phyloP scores from a whole-genome alignment of 2,329 filamentous ascomycete genomes.

The Drechslerella stenobrocha region DNA sequence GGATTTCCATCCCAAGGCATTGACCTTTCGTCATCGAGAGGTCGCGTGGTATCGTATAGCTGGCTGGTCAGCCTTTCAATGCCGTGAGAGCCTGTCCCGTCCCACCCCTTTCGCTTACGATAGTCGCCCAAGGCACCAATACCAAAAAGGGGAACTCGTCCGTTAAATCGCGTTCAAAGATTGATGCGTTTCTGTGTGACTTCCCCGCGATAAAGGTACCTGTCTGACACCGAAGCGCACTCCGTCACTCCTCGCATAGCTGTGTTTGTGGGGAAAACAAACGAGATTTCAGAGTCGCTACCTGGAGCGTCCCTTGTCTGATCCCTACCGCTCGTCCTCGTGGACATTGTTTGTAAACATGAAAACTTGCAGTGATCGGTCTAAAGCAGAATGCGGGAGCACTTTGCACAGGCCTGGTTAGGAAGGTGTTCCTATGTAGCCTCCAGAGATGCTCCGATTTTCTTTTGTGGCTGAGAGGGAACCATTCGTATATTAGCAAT shows the following conservation, averaged over 20 bases:
- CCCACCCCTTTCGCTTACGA: constrained; percentile 23
- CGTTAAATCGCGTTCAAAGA: neutral
- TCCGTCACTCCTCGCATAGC: no score
- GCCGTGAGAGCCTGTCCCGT: constrained; percentile 29
- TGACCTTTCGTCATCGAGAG: constrained; percentile 25
- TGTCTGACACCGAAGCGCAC: constrained; percentile 14
- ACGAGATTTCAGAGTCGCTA: neutral
- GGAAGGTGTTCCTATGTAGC: constrained; percentile 28
- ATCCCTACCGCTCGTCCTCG: constrained; percentile 36
- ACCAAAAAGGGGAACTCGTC: constrained; percentile 41
- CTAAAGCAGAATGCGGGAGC: constrained; percentile 17
- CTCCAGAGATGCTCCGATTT: neutral
- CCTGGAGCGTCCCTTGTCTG: constrained; percentile 15
- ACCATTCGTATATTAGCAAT: neutral
- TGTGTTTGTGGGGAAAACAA: neutral
- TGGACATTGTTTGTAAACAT: constrained; percentile 24
- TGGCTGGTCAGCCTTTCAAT: constrained; percentile 1
- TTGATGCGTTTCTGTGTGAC: neutral
- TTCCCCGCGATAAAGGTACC: constrained; percentile 32
- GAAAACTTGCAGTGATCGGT: constrained; percentile 21
- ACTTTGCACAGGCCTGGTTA: constrained; percentile 16
- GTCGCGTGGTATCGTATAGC: constrained; percentile 35
- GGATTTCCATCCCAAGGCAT: constrained; percentile 30
- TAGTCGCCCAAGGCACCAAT: constrained; percentile 4
- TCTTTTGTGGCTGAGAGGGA: constrained; percentile 25